Evolutionary conservation across 768 basidiomycete genomes (phyloP).

Genomic region (Paxillus rubicundulus): DNA sequence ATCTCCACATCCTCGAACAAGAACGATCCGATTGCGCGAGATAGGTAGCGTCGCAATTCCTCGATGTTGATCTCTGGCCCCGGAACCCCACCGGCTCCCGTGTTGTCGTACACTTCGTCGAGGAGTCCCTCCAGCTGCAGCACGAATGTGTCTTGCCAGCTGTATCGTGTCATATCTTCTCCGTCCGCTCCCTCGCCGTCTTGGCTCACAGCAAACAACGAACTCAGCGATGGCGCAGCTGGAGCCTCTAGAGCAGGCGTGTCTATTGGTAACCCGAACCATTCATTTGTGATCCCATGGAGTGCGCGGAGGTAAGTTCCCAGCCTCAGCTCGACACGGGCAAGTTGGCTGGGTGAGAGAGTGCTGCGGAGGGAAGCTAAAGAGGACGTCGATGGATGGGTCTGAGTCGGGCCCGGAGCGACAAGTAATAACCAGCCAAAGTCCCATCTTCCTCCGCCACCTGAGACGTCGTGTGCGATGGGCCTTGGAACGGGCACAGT

Average conservation of each 20-base stretch:
- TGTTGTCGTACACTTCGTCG: constrained; percentile 35
- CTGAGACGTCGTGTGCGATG: constrained; percentile 45
- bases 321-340: constrained; percentile 56
- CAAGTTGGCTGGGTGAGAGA: constrained; percentile 37
- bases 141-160: constrained; percentile 77
- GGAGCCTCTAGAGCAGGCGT: constrained; percentile 32
- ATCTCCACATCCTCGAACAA: constrained; percentile 77
- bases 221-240: constrained; percentile 12
- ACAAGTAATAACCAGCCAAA: constrained; percentile 31
- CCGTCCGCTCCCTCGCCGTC: constrained; percentile 10
- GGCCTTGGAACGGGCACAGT: constrained; percentile 50
- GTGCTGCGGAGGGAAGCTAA: constrained; percentile 36
- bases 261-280: constrained; percentile 59
- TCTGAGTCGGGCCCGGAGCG: constrained; percentile 35
- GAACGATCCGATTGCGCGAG: constrained; percentile 70
- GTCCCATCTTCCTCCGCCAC: constrained; percentile 15
- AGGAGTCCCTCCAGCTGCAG: constrained; percentile 54
- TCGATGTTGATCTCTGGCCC: constrained; percentile 29
- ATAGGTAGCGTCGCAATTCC: constrained; percentile 49
- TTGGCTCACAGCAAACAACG: constrained; percentile 4
- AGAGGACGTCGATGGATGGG: constrained; percentile 28
- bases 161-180: constrained; percentile 41
- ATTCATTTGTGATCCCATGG: constrained; percentile 76
- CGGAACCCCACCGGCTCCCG: constrained; percentile 14
- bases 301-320: constrained; percentile 60